Percentiles rank a stretch among this genome's conserved stretches.
phyloP scores from a whole-genome alignment of 2,329 filamentous ascomycete genomes.

The Drechslerella coelobrocha region DNA sequence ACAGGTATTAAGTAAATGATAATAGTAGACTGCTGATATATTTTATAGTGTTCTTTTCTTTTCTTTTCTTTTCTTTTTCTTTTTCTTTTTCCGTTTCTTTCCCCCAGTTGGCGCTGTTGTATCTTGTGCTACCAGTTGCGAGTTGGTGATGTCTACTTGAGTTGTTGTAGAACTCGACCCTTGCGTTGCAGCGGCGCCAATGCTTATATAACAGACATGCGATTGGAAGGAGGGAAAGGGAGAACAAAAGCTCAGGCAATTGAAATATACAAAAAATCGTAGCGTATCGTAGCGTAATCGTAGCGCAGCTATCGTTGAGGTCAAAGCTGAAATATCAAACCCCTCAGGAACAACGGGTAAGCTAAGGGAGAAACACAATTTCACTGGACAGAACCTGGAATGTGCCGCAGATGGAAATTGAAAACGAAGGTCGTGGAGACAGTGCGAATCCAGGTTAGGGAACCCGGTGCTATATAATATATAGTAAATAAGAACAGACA shows the following conservation, averaged over 20 bases:
- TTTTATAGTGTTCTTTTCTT: constrained; percentile 1
- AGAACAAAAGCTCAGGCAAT: constrained; percentile 32
- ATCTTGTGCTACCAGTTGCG: background rate
- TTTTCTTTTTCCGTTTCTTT: no score
- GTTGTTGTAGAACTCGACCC: background rate
- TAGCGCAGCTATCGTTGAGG: constrained; percentile 23
- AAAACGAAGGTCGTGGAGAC: constrained; percentile 4
- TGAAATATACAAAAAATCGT: constrained; percentile 35
- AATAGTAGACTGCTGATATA: background rate
- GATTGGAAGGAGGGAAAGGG: no score
- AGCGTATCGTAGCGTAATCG: constrained; percentile 1
- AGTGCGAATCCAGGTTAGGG: constrained; percentile 3
- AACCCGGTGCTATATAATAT: constrained; percentile 20
- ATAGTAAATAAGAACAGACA: constrained; percentile 4
- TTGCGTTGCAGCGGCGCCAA: background rate
- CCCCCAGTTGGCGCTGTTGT: background rate
- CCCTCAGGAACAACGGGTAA: constrained; percentile 23
- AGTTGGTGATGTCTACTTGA: background rate
- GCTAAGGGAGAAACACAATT: constrained; percentile 3
- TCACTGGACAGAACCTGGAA: constrained; percentile 17
- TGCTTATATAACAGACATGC: background rate
- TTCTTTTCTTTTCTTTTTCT: background rate
- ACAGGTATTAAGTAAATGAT: background rate
- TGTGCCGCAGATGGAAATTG: constrained; percentile 23
- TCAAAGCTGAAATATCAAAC: constrained; percentile 45